Evolutionary conservation across 192 early-diverging fungal species (phyloP).

Genomic region (Ambispora gerdemannii): DNA sequence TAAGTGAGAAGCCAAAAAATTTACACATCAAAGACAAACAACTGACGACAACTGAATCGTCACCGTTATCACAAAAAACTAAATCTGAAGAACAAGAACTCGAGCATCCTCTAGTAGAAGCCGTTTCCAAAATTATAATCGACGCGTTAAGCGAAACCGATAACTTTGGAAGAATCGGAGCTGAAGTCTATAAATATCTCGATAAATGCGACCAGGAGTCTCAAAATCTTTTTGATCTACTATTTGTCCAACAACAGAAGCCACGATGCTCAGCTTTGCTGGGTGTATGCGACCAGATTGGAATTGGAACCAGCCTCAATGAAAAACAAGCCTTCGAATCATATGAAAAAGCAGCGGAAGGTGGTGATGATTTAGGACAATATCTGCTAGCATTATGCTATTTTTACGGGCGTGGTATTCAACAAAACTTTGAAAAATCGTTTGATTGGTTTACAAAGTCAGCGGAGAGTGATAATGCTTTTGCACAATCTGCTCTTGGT

Average conservation of each 20-base stretch:
- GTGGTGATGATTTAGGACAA: slow-evolving; percentile 75
- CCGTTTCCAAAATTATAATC: neutral
- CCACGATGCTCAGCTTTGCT: slow-evolving; percentile 31
- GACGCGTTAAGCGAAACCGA: neutral
- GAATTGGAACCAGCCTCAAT: slow-evolving; percentile 65
- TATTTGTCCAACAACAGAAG: neutral
- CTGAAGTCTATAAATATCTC: neutral
- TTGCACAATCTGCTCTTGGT: slow-evolving; percentile 84
- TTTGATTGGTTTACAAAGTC: slow-evolving; percentile 63
- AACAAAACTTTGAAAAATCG: slow-evolving; percentile 54
- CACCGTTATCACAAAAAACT: neutral
- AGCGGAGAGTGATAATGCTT: slow-evolving; percentile 70
- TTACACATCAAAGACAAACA: too few species aligned
- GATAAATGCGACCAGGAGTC: neutral
- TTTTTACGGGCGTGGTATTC: slow-evolving; percentile 73
- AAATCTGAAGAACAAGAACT: neutral
- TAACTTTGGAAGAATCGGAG: neutral
- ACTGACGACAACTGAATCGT: neutral
- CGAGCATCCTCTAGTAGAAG: neutral
- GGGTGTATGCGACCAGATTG: slow-evolving; percentile 80
- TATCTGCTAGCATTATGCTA: slow-evolving; percentile 80
- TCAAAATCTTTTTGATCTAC: neutral
- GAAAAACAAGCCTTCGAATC: slow-evolving; percentile 57
- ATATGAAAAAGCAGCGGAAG: slow-evolving; percentile 60
- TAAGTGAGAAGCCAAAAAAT: neutral